Conservation (phyloP, 176 grass and related monocot genomes). For the Ananas comosus region DNA sequence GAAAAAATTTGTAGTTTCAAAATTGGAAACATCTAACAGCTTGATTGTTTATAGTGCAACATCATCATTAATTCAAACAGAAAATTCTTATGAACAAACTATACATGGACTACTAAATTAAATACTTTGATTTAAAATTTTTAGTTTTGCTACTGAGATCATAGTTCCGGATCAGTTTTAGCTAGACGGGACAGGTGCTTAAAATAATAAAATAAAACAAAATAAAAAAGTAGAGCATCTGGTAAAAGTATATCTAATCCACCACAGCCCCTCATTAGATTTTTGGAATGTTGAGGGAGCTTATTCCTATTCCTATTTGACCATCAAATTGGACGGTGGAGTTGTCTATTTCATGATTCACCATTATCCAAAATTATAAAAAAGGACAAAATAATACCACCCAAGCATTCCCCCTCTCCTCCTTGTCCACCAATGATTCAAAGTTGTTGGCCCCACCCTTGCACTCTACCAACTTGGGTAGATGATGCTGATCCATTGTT, state of each 20-base stretch:
- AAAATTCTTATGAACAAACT: too few species aligned
- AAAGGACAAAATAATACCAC: conserved; percentile 24
- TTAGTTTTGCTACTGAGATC: too few species aligned
- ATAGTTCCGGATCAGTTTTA: too few species aligned
- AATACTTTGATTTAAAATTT: too few species aligned
- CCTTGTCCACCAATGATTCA: conserved; percentile 14
- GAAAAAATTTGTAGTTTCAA: too few species aligned
- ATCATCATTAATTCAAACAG: too few species aligned
- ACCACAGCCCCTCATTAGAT: not conserved
- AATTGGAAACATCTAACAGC: too few species aligned
- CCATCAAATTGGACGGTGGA: conserved; percentile 22
- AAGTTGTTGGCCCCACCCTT: conserved; percentile 15
- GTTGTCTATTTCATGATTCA: conserved; percentile 19
- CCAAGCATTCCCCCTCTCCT: conserved; percentile 18
- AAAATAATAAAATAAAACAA: too few species aligned
- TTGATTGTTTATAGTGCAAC: too few species aligned
- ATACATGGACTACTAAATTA: too few species aligned
- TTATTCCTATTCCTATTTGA: conserved; percentile 27
- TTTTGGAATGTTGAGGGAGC: not conserved
- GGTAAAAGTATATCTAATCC: not conserved
- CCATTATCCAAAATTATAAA: conserved; percentile 12
- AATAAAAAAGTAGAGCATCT: conserved; percentile 4
- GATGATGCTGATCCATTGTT: not conserved
- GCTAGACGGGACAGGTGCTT: too few species aligned
- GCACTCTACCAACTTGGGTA: conserved; percentile 14